Base-by-base conservation (phyloP, 2,329 filamentous ascomycete genomes). In the Aureobasidium subglaciale region DNA sequence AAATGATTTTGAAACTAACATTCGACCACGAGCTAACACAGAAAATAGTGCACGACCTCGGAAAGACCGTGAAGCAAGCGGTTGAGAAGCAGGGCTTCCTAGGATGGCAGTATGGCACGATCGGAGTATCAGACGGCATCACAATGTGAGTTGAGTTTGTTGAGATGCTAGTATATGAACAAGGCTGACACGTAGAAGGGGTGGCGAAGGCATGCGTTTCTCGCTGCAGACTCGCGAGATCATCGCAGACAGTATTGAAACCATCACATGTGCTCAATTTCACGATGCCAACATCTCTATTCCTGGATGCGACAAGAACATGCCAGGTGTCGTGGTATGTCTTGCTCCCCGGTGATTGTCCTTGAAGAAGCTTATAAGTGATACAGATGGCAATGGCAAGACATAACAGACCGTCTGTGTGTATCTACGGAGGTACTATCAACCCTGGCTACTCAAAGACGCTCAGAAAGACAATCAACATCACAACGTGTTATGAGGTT, bases 231-330 rank as follows among this genome's bases (percentile, higher is more conserved):
- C 89, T 63, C 82, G 93, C 70, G 93, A 99, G 73, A 83, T 99
- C 65, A 99, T 99, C 65, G 93, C 93, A 66, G 93, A 99, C 75
- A 95, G 88, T 59, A 95, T 99, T 66, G 93, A 99, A 80, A 97
- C 93, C 4, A 92, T 99, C 64, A 99, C 96, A 90, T 87, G 90
- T 63, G 93, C 90, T 15, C 93, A 99, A 75, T 96, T 91, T 90
- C 96, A 99, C 70, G 93, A 99, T 71, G 91, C 85, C 63, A 97
- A 97, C 72, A 86, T 96, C 67, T 93, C 89, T 43, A 86, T 96
- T 65, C 91, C 91, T 11, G 91, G 91, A 46, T 99, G 93, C 74
- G 93, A 99, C 81, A 99, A 99, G 84, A 99, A 99, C 76, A 97
- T 99, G 93, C 90, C 90, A n/a, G 91, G 91, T 60, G 86, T 88